Conservation (phyloP, 2,329 filamentous ascomycete species). For the Aspergillus hiratsukae region DNA sequence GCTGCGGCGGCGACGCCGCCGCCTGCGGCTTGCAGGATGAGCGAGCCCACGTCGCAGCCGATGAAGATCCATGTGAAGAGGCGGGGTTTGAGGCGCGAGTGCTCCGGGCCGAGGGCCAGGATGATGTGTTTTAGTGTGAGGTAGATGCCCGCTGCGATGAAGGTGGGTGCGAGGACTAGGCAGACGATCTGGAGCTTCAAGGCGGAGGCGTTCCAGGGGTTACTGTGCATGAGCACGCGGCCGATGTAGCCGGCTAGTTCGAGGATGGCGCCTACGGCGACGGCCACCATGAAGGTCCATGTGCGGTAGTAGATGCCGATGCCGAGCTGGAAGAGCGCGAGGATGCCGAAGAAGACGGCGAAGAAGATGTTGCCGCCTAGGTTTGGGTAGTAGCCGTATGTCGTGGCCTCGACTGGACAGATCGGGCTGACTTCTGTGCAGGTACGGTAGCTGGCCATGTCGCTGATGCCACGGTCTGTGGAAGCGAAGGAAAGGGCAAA, state of each 20-base stretch:
- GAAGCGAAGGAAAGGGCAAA: too few species aligned
- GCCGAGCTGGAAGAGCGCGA: constrained; percentile 45
- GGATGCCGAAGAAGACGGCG: constrained; percentile 47
- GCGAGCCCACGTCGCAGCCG: constrained; percentile 53
- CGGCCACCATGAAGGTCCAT: constrained; percentile 52
- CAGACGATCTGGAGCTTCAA: constrained; percentile 55
- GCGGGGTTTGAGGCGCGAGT: constrained; percentile 45
- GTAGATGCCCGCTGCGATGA: constrained; percentile 53
- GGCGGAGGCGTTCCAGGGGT: constrained; percentile 46
- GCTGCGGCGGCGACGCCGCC: constrained; percentile 55
- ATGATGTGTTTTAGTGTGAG: constrained; percentile 55
- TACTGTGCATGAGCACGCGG: constrained; percentile 49
- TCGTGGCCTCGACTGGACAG: constrained; percentile 46
- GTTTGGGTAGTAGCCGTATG: constrained; percentile 52
- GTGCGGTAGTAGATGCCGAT: constrained; percentile 50
- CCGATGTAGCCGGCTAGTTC: constrained; percentile 55
- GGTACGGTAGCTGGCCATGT: constrained; percentile 19
- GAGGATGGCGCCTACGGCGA: constrained; percentile 46
- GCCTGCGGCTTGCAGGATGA: constrained; percentile 56
- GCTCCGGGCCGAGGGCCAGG: constrained; percentile 49
- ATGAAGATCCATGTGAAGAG: constrained; percentile 59
- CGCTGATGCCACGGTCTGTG: not conserved
- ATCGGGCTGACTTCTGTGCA: constrained; percentile 33
- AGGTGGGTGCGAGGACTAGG: constrained; percentile 55
- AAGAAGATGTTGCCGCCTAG: constrained; percentile 52